Conservation (phyloP, 176 grass and related monocot genomes). For the Zoysia pacifica region DNA sequence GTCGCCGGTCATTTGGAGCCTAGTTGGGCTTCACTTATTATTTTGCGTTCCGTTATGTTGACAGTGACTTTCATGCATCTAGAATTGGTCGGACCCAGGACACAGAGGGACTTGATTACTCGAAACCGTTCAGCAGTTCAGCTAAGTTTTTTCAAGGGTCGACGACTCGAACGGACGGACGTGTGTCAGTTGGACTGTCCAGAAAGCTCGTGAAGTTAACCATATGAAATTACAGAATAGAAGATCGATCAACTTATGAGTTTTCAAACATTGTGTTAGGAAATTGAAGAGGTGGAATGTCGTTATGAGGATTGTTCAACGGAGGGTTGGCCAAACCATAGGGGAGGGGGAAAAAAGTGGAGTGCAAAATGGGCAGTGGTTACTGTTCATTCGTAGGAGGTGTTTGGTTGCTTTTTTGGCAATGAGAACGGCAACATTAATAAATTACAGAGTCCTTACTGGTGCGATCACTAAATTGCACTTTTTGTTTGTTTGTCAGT, state of each 20-base stretch:
- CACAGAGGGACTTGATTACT: background rate
- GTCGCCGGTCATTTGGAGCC: background rate
- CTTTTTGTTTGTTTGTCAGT: too few relatives aligned
- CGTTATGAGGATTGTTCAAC: too few relatives aligned
- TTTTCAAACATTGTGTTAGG: background rate
- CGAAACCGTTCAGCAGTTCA: background rate
- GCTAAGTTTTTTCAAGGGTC: constrained; percentile 1
- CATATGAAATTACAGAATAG: background rate
- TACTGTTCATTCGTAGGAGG: too few relatives aligned
- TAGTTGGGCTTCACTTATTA: background rate
- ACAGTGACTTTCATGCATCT: background rate
- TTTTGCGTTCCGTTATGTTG: background rate
- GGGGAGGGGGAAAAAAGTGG: too few relatives aligned
- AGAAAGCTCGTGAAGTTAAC: constrained; percentile 27
- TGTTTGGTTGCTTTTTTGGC: too few relatives aligned
- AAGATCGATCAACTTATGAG: background rate
- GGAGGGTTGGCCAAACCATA: too few relatives aligned
- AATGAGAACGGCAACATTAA: too few relatives aligned
- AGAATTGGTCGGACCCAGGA: constrained; percentile 18
- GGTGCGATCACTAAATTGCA: too few relatives aligned
- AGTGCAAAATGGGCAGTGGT: too few relatives aligned
- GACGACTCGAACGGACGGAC: background rate
- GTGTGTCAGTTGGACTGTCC: constrained; percentile 15
- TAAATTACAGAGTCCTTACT: too few relatives aligned
- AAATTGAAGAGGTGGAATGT: background rate